phyloP scores from a whole-genome alignment of 1,284 basidiomycete species.

The Coniferiporia weirii region DNA sequence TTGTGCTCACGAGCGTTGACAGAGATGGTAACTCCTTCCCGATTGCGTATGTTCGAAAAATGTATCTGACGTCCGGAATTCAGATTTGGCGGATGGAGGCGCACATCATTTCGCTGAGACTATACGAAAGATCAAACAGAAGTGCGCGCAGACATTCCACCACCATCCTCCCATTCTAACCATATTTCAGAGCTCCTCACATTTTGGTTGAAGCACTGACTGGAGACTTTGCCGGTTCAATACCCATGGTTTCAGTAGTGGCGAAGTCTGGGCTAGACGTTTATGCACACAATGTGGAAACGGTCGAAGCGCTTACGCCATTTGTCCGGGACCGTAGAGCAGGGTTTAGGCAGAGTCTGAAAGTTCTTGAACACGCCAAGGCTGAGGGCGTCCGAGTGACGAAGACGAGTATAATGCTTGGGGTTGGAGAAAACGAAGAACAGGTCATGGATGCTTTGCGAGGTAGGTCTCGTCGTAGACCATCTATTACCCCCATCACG shows the following conservation, averaged over 20 bases:
- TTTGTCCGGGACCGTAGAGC: slow-evolving; percentile 94
- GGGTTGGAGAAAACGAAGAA: slow-evolving; percentile 86
- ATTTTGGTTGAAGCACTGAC: slow-evolving; percentile 97
- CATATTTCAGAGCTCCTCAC: slow-evolving; percentile 62
- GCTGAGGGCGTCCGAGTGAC: slow-evolving; percentile 83
- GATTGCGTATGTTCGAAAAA: slow-evolving; percentile 1
- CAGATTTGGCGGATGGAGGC: slow-evolving; percentile 91
- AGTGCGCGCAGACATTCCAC: slow-evolving; percentile 41
- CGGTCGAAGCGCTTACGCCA: slow-evolving; percentile 89
- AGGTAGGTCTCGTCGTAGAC: slow-evolving; percentile 44
- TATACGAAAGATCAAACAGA: slow-evolving; percentile 92
- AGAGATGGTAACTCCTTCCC: slow-evolving; percentile 70
- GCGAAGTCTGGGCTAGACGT: slow-evolving; percentile 94
- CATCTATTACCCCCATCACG: background rate
- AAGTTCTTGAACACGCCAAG: slow-evolving; percentile 80
- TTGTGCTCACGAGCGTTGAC: slow-evolving; percentile 96
- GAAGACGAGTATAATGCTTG: slow-evolving; percentile 99
- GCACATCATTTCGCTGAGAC: slow-evolving; percentile 93
- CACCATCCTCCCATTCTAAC: background rate
- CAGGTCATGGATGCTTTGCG: slow-evolving; percentile 82
- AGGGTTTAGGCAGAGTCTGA: slow-evolving; percentile 85
- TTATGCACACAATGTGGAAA: slow-evolving; percentile 98
- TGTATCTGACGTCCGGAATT: slow-evolving; percentile 6
- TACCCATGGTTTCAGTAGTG: slow-evolving; percentile 74
- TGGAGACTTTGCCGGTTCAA: slow-evolving; percentile 85